These are phyloP conservation scores for Lolium perenne DNA, from an alignment of 176 grass and related monocot genomes.

Conservation along the genomic window DNA sequence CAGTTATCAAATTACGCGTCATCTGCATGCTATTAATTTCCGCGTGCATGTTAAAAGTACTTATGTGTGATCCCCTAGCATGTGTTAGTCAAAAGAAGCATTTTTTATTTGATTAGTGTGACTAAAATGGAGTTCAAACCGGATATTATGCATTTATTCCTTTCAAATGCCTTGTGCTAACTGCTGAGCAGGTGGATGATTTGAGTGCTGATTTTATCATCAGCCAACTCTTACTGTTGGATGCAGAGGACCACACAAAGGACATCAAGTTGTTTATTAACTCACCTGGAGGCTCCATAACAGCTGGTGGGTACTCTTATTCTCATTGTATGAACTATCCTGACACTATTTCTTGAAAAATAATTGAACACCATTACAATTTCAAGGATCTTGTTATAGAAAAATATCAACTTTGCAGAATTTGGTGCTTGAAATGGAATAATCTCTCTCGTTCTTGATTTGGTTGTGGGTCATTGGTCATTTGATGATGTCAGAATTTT, in stretches of 20 bases:
- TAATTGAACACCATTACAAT: constrained; percentile 14
- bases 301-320: constrained; percentile 63
- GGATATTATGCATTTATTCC: constrained; percentile 33
- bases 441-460: constrained; percentile 10
- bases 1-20: constrained; percentile 1
- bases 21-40: constrained; percentile 7
- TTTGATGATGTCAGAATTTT: neutral
- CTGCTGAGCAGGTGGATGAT: constrained; percentile 75
- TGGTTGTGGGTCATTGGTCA: constrained; percentile 2
- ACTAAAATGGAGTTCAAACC: constrained; percentile 27
- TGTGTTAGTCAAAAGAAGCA: neutral
- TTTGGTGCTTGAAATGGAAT: constrained; percentile 28
- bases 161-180: constrained; percentile 39
- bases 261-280: constrained; percentile 98
- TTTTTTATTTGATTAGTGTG: constrained; percentile 10
- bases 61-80: constrained; percentile 19
- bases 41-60: constrained; percentile 13
- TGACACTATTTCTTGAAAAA: constrained; percentile 7
- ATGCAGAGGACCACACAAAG: constrained; percentile 83
- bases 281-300: constrained; percentile 89
- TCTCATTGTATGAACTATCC: constrained; percentile 36
- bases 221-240: constrained; percentile 84
- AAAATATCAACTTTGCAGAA: constrained; percentile 14
- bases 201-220: constrained; percentile 84
- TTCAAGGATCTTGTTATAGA: neutral